Conservation (phyloP, 1,139 yeast genomes). For the Meyerozyma elateridarum region DNA sequence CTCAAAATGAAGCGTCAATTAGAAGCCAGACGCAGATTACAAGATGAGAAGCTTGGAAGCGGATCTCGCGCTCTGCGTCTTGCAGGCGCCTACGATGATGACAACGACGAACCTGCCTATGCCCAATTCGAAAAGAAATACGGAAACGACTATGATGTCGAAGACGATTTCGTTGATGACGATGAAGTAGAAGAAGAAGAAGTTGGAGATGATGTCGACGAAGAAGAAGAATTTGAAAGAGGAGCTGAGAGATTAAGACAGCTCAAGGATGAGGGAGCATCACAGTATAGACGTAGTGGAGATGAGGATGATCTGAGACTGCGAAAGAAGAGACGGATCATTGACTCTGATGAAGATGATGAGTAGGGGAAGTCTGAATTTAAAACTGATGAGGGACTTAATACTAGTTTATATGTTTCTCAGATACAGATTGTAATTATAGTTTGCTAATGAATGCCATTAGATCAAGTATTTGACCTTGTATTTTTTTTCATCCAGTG, state of each 20-base stretch:
- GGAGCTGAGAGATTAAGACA: slow-evolving; percentile 62
- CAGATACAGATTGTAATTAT: too few relatives aligned
- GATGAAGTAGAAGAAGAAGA: slow-evolving; percentile 52
- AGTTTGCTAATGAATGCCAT: too few relatives aligned
- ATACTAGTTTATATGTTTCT: too few relatives aligned
- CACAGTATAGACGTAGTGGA: slow-evolving; percentile 9
- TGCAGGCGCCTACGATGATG: slow-evolving; percentile 21
- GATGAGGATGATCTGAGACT: slow-evolving; percentile 34
- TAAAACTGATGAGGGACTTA: too few relatives aligned
- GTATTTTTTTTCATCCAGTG: too few relatives aligned
- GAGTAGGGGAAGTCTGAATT: too few relatives aligned
- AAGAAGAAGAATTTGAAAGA: slow-evolving; percentile 52
- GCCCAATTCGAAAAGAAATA: slow-evolving; percentile 38
- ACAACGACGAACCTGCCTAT: slow-evolving; percentile 33
- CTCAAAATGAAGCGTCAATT: slow-evolving; percentile 67
- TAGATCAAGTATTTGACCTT: too few relatives aligned
- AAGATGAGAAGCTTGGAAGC: slow-evolving; percentile 32
- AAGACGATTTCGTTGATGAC: slow-evolving; percentile 40
- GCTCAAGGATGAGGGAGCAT: slow-evolving; percentile 43
- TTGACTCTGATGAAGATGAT: slow-evolving; percentile 61
- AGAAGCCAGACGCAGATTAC: slow-evolving; percentile 47
- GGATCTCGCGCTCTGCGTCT: slow-evolving; percentile 24
- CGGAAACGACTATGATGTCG: slow-evolving; percentile 42
- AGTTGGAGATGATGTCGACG: slow-evolving; percentile 44
- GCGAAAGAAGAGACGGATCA: slow-evolving; percentile 49